phyloP scores from a whole-genome alignment of 176 grass and related monocot genomes.

The Cocos nucifera region DNA sequence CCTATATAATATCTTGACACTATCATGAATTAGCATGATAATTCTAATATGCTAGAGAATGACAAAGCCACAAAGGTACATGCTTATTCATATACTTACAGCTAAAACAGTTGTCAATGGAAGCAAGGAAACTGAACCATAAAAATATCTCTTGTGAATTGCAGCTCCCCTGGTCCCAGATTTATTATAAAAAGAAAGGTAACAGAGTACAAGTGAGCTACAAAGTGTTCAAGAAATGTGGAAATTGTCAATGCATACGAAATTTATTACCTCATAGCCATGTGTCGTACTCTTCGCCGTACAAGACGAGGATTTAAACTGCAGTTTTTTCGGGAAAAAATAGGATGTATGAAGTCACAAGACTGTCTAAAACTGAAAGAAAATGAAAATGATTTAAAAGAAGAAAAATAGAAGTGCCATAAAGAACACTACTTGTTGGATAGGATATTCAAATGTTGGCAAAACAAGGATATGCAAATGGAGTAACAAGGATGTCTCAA shows the following conservation, averaged over 20 bases:
- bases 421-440: no score
- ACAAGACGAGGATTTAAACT: constrained; percentile 92
- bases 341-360: neutral
- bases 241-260: constrained; percentile 16
- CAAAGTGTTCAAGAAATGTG: neutral
- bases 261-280: constrained; percentile 59
- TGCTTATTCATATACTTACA: constrained; percentile 41
- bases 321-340: constrained; percentile 21
- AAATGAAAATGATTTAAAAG: neutral
- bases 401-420: no score
- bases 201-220: constrained; percentile 4
- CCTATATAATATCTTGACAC: no score
- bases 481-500: no score
- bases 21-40: no score
- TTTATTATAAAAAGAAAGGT: constrained; percentile 24
- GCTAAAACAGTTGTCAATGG: constrained; percentile 58
- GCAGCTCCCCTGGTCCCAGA: constrained; percentile 46
- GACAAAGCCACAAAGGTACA: neutral
- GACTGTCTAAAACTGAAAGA: constrained; percentile 3
- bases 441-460: no score
- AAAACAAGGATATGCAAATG: no score
- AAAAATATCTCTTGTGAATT: constrained; percentile 77
- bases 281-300: constrained; percentile 69
- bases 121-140: constrained; percentile 69
- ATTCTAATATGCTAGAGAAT: no score